Percentiles rank a stretch among this genome's conserved stretches.
Conservation (phyloP, 73 alveolate genomes). For the Effrenium voratum region DNA sequence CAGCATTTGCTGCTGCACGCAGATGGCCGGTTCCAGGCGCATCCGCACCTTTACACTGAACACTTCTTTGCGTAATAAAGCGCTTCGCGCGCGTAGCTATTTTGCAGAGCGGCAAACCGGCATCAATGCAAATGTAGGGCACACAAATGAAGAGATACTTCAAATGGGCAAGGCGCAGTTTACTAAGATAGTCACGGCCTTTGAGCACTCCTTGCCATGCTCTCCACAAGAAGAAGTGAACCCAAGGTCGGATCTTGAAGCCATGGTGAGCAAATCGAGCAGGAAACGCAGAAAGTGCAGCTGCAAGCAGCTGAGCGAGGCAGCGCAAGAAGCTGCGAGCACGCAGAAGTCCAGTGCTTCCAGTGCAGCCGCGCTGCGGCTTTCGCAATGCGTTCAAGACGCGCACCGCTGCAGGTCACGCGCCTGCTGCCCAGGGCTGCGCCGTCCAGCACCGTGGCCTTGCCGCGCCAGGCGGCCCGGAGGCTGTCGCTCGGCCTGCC, state of each 20-base stretch:
- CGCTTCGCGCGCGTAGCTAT: neutral
- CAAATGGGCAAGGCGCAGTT: slow-evolving; percentile 1
- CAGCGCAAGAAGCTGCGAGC: neutral
- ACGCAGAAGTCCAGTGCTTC: neutral
- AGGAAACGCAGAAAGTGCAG: neutral
- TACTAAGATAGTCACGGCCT: neutral
- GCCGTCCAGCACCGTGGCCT: neutral
- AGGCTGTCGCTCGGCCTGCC: neutral
- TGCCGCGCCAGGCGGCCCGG: neutral
- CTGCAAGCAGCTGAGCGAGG: neutral
- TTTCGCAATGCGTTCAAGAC: neutral
- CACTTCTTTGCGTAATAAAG: neutral
- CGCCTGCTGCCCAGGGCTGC: neutral
- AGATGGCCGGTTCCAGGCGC: slow-evolving; percentile 2
- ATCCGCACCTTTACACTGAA: neutral
- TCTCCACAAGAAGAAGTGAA: neutral
- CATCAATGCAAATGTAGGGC: neutral
- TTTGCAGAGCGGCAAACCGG: neutral
- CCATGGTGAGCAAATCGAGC: slow-evolving; percentile 12
- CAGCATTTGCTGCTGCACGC: neutral
- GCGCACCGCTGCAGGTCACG: neutral
- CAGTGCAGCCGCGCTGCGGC: neutral
- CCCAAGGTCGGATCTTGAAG: neutral
- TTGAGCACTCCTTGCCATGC: neutral
- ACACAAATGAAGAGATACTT: neutral